Evolutionary conservation across 2,329 filamentous ascomycete species (phyloP), one percentile per base, ranked within the genome.

Genomic region (Thielaviopsis populi): DNA sequence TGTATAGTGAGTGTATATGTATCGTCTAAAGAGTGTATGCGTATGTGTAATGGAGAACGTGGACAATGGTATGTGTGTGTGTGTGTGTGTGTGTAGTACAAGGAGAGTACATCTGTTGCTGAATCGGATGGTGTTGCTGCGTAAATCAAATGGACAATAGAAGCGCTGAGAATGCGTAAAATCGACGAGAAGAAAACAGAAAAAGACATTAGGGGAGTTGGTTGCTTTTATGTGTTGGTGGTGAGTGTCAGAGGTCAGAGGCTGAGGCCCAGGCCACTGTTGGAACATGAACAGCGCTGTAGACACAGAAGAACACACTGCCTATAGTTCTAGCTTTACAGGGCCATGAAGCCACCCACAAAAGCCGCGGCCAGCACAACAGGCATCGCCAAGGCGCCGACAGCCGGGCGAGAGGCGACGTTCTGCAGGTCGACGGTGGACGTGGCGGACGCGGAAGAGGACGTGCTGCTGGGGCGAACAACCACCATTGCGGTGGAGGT

Each of bases 401-500:
- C 67, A 2, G 69, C 69, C 42, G 65, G 66, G 24, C 66, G 68
- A 67, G 66, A 19, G 30, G 73, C 75, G 3, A 69, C 72, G 67
- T 74, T 75, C 67, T 78, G 76, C 37, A 78, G 70, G 22, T 65
- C 56, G 37, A 69, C 70, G 42, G 75, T 72, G 48, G 70, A 69
- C 63, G 68, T 68, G 65, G 68, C 64, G 24, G 67, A 67, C 17
- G 67, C 66, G n/a, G 61, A 33, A 19, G 63, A 61, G 2, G 63
- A 61, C 17, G 71, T 70, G 10, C 72, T 63, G 37, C 70, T 67
- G 1, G 77, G 75, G 11, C 75, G 72, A 46, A 77, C 75, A 24
- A 73, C 75, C 2, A 81, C 78, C 69, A 73, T 78, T 0, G 78
- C 78, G 1, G 79, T 81, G n/a, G 74, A 74, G 11, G 78, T 80